Conservation (phyloP, 352 stramenopile species). For the Pythium coloratum region DNA sequence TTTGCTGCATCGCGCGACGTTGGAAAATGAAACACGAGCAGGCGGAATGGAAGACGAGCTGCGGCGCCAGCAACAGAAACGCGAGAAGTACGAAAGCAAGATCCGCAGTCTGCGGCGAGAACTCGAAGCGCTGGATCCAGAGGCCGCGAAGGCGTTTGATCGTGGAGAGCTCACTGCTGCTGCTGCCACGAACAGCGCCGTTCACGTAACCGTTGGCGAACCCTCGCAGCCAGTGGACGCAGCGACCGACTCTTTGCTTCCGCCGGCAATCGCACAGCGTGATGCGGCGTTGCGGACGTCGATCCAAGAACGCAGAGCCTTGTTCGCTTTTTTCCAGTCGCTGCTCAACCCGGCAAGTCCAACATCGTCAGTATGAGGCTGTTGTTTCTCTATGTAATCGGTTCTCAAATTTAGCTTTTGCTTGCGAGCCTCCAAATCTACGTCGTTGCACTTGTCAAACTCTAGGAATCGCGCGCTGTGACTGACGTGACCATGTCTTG, state of each 20-base stretch:
- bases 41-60: constrained; percentile 48
- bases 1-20: constrained; percentile 33
- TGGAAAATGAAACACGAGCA: constrained; percentile 51
- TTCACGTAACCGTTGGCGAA: background rate
- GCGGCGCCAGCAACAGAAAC: constrained; percentile 28
- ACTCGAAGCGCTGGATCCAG: constrained; percentile 7
- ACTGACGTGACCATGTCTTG: constrained; percentile 92
- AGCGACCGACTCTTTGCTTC: constrained; percentile 7
- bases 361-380: background rate
- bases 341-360: background rate
- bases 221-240: background rate
- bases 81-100: constrained; percentile 42
- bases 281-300: constrained; percentile 6
- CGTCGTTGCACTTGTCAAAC: too few relatives aligned
- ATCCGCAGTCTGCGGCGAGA: constrained; percentile 31
- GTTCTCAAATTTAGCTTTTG: background rate
- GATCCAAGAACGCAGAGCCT: background rate
- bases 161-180: background rate
- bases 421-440: too few relatives aligned
- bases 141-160: constrained; percentile 10
- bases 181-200: background rate
- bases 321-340: constrained; percentile 2
- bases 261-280: background rate
- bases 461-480: constrained; percentile 83
- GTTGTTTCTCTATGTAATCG: background rate